Conservation (phyloP, 176 grass and related monocot species). For the Avena atlantica region DNA sequence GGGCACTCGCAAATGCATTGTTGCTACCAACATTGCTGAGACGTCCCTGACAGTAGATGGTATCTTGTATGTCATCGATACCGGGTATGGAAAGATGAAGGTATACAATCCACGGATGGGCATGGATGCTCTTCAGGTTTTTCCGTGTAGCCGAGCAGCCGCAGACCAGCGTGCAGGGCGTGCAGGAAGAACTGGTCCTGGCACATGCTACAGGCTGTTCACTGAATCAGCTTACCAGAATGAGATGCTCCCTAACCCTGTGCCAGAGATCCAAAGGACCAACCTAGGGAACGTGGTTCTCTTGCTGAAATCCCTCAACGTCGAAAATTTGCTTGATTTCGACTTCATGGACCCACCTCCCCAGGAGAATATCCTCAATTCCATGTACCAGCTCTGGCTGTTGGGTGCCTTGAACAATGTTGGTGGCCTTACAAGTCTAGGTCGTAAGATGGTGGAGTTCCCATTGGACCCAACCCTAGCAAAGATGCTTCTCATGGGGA, state of each 20-base stretch:
- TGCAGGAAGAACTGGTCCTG: slow-evolving; percentile 89
- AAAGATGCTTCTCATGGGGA: slow-evolving; percentile 93
- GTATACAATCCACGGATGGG: slow-evolving; percentile 96
- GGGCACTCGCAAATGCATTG: slow-evolving; percentile 91
- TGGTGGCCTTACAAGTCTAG: slow-evolving; percentile 77
- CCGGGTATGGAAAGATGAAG: slow-evolving; percentile 96
- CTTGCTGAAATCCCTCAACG: slow-evolving; percentile 83
- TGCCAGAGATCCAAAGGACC: slow-evolving; percentile 93
- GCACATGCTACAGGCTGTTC: slow-evolving; percentile 84
- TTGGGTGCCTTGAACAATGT: slow-evolving; percentile 93
- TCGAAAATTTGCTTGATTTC: slow-evolving; percentile 92
- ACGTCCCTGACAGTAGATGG: slow-evolving; percentile 94
- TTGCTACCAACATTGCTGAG: slow-evolving; percentile 95
- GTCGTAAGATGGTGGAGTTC: slow-evolving; percentile 98
- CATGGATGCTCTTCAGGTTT: slow-evolving; percentile 95
- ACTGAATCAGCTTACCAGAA: slow-evolving; percentile 96
- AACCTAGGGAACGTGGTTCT: slow-evolving; percentile 93
- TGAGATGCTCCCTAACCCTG: slow-evolving; percentile 86
- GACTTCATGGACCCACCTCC: slow-evolving; percentile 98
- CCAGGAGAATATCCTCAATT: slow-evolving; percentile 95
- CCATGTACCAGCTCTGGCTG: slow-evolving; percentile 97
- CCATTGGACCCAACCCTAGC: slow-evolving; percentile 86
- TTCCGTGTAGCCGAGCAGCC: slow-evolving; percentile 81
- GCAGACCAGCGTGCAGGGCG: slow-evolving; percentile 89
- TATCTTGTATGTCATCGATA: slow-evolving; percentile 95